phyloP scores from a whole-genome alignment of 140 eudicot genomes.

The Bidens hawaiensis region DNA sequence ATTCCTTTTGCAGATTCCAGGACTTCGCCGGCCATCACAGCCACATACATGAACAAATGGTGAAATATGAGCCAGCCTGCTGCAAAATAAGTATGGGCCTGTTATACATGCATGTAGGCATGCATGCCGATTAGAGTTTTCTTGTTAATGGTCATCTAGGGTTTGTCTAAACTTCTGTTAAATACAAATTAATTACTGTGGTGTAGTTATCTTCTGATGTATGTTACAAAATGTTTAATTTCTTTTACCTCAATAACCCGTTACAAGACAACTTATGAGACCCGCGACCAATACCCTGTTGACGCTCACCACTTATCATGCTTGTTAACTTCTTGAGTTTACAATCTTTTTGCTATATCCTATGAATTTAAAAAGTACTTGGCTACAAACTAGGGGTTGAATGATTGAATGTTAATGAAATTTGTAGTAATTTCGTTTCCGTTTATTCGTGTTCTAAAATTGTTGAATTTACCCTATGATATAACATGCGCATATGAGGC shows the following conservation, averaged over 20 bases:
- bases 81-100: constrained; percentile 9
- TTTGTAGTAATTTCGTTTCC: not conserved
- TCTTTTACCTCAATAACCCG: too few relatives aligned
- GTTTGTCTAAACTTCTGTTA: not conserved
- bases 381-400: too few relatives aligned
- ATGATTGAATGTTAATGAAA: not conserved
- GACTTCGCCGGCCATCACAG: constrained; percentile 40
- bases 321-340: not conserved
- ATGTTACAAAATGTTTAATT: too few relatives aligned
- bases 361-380: not conserved
- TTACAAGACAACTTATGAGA: too few relatives aligned
- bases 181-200: not conserved
- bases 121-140: not conserved
- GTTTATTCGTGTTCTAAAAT: not conserved
- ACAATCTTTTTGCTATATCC: not conserved
- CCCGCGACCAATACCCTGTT: too few relatives aligned
- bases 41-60: constrained; percentile 34
- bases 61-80: not conserved
- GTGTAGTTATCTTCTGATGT: not conserved
- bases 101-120: not conserved
- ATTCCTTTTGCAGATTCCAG: constrained; percentile 48
- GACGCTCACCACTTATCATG: too few relatives aligned
- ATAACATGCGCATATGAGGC: not conserved
- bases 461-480: not conserved
- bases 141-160: not conserved